Evolutionary conservation across 148 eudicot species (phyloP).

Genomic region (Talinum fruticosum): DNA sequence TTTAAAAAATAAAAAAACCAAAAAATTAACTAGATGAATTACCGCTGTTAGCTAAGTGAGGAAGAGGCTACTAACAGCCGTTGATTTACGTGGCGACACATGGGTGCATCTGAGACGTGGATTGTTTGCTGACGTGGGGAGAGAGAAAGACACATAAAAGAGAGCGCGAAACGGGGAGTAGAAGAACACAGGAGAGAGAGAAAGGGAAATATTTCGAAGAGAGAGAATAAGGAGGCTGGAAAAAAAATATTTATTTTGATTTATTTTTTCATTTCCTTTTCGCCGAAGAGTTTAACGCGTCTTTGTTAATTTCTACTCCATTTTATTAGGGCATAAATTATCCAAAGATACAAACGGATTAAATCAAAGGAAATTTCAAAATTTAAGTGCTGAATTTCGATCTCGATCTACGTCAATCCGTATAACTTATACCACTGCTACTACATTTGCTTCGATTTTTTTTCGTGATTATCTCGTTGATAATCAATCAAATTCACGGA

Average conservation of each 20-base stretch:
- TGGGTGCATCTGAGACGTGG: constrained; percentile 40
- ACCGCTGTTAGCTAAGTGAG: background rate
- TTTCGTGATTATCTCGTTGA: background rate
- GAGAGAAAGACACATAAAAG: constrained; percentile 19
- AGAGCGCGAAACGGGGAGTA: constrained; percentile 80
- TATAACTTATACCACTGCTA: background rate
- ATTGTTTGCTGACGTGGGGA: constrained; percentile 52
- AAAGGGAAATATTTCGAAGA: constrained; percentile 23
- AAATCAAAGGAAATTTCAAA: background rate
- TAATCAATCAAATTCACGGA: background rate
- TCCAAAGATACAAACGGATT: background rate
- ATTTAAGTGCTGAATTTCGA: background rate
- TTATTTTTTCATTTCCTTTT: background rate
- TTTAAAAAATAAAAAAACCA: too few species aligned
- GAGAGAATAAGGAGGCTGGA: constrained; percentile 7
- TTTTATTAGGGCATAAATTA: constrained; percentile 21
- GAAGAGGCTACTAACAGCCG: constrained; percentile 31
- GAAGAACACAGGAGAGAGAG: constrained; percentile 28
- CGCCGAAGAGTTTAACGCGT: constrained; percentile 27
- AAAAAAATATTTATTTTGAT: constrained; percentile 17
- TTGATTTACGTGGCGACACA: constrained; percentile 43
- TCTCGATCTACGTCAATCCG: background rate
- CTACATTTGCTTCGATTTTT: background rate
- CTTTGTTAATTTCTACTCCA: constrained; percentile 16
- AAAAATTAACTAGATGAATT: background rate